These are phyloP conservation scores for Candida vartiovaarae DNA, from an alignment of 805 yeast genomes.

Conservation along the genomic window DNA sequence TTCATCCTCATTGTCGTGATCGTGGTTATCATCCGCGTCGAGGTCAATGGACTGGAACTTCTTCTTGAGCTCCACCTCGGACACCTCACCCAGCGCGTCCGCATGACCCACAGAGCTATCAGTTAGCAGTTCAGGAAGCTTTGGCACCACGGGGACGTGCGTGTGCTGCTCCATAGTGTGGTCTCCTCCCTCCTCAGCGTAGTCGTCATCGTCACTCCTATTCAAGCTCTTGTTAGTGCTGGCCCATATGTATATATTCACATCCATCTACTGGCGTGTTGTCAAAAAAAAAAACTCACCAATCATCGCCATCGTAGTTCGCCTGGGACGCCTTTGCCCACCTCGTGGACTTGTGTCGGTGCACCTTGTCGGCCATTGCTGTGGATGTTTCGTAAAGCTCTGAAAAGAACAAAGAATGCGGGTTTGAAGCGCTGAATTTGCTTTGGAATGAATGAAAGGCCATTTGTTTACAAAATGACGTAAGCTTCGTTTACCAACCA, in stretches of 20 bases:
- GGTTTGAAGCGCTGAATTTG: no score
- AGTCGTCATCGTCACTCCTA: conserved; percentile 17
- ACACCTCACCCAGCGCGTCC: no score
- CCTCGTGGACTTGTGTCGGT: conserved; percentile 32
- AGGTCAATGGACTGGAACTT: conserved; percentile 21
- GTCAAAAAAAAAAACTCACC: conserved; percentile 26
- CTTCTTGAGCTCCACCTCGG: not conserved
- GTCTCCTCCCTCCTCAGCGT: conserved; percentile 4
- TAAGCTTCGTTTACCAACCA: no score
- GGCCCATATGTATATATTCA: not conserved
- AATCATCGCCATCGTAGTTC: conserved; percentile 35
- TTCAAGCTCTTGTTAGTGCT: conserved; percentile 1
- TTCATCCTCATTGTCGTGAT: conserved; percentile 1
- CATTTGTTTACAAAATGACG: no score
- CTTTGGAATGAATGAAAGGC: no score
- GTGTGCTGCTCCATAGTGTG: no score
- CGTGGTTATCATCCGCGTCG: conserved; percentile 10
- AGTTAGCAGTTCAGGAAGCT: no score
- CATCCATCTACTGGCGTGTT: no score
- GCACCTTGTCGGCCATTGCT: conserved; percentile 17
- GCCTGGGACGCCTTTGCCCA: conserved; percentile 35
- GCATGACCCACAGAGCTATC: no score
- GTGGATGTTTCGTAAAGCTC: no score
- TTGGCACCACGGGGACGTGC: no score
- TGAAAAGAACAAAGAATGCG: no score